phyloP scores from a whole-genome alignment of 495 filamentous ascomycete genomes.

The Hypomontagnella submonticulosa region DNA sequence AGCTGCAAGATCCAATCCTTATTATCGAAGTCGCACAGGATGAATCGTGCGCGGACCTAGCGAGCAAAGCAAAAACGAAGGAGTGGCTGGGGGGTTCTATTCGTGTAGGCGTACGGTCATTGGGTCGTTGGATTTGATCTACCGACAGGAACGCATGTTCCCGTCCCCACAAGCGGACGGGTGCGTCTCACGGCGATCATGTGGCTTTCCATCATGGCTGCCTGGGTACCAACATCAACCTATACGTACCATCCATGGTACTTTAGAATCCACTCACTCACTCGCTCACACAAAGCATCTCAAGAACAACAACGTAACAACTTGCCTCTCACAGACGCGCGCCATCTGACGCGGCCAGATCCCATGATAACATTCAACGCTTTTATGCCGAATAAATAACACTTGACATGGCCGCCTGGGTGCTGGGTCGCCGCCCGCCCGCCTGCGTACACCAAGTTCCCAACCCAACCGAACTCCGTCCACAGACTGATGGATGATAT shows the following conservation, averaged over 20 bases:
- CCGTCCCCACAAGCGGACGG: constrained; percentile 2
- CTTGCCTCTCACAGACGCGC: not conserved
- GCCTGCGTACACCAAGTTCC: not conserved
- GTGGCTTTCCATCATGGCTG: constrained; percentile 4
- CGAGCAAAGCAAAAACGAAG: too few species aligned
- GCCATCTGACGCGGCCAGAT: not conserved
- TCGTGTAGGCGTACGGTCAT: too few species aligned
- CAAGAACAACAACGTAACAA: not conserved
- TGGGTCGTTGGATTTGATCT: too few species aligned
- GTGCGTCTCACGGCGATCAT: constrained; percentile 18
- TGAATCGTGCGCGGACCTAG: not conserved
- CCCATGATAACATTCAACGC: too few species aligned
- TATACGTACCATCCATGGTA: not conserved
- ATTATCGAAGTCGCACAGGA: not conserved
- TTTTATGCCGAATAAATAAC: not conserved
- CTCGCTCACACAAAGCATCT: not conserved
- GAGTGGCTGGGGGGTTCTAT: too few species aligned
- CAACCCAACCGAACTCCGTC: not conserved
- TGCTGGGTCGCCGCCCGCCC: constrained; percentile 1
- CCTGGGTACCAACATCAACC: not conserved
- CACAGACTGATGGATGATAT: too few species aligned
- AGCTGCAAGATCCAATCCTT: not conserved
- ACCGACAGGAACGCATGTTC: constrained; percentile 23
- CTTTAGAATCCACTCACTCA: too few species aligned
- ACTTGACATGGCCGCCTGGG: not conserved